Evolutionary conservation across 108 stramenopile species (phyloP), one percentile per base, ranked within the genome.

Genomic region (Schizochytrium sp.): DNA sequence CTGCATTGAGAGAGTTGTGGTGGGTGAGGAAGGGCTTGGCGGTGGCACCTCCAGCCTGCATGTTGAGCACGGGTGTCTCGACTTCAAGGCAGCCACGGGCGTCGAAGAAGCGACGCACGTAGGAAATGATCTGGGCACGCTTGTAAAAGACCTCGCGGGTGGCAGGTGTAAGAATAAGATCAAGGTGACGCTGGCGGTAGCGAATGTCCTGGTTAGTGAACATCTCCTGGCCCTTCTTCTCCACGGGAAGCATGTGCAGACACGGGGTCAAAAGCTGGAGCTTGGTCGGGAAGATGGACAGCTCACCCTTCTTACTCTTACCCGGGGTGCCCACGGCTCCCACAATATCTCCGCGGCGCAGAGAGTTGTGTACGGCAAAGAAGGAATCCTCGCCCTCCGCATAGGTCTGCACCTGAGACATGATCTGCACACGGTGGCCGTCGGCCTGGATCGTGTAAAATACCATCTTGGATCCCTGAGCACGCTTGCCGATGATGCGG

Each of bases 11-110:
- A 88, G 98, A 98, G 90, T 99, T 99, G 95, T 98, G 98, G 93
- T 97, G 95, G 56, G 99, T 99, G 73, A 98, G 94, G 91, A 99
- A 99, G 8, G 99, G 99, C 91, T 95, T 95, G 60, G 99, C 99
- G 8, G 96, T 96, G 46, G 99, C 99, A 28, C 99, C 99, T 44
- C 99, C 99, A 8, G 99, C 96, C 76, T 98, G 96, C 96, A 98
- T 97, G 96, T 98, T 98, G 96, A 99, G 98, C 96, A 97, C 97
- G 89, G 99, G 99, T 40, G 99, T 99, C 92, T 99, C 99, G 57
- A 99, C 99, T 94, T 99, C 99, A 72, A 99, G 93, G 93, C 98
- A 98, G 92, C 96, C 95, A 61, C 97, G 94, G 56, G 94, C 95
- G 90, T 99, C 96, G 57, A 99, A 92, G 94, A 96, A 99, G 61